Conservation (phyloP, 768 basidiomycete genomes). For the Kwoniella sp. region DNA sequence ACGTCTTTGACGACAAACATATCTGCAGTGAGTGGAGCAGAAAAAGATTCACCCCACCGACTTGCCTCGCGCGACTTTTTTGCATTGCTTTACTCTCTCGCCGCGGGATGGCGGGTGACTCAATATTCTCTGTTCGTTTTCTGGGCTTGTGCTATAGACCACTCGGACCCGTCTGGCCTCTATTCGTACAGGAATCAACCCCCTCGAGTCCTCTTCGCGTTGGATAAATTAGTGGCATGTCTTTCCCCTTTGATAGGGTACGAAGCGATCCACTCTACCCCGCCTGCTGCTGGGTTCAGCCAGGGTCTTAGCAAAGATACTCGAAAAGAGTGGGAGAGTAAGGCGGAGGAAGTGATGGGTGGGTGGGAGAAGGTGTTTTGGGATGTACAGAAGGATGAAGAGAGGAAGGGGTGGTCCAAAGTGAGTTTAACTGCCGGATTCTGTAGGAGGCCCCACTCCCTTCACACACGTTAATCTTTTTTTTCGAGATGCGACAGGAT, state of each 20-base stretch:
- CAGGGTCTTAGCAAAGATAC: constrained; percentile 67
- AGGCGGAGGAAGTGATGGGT: constrained; percentile 66
- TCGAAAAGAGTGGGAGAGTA: constrained; percentile 62
- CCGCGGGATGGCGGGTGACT: too few species aligned
- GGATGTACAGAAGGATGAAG: constrained; percentile 56
- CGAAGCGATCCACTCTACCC: constrained; percentile 64
- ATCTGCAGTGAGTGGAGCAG: constrained; percentile 76
- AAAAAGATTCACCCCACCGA: too few species aligned
- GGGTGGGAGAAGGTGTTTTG: constrained; percentile 69
- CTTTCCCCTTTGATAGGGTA: constrained; percentile 84
- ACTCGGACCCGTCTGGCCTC: constrained; percentile 47
- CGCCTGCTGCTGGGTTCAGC: constrained; percentile 64
- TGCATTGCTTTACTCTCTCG: too few species aligned
- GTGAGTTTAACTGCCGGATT: too few species aligned
- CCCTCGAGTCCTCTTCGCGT: constrained; percentile 65
- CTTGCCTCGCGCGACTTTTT: too few species aligned
- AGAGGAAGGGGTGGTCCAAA: constrained; percentile 62
- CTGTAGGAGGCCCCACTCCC: too few species aligned
- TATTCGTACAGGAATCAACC: constrained; percentile 56
- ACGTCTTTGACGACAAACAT: constrained; percentile 78
- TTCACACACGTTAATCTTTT: too few species aligned
- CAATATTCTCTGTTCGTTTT: not conserved
- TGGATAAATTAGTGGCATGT: constrained; percentile 65
- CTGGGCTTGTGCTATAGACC: constrained; percentile 27
- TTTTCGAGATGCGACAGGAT: too few species aligned